phyloP scores from a whole-genome alignment of 768 basidiomycete species.

The Rhodotorula taiwanensis region DNA sequence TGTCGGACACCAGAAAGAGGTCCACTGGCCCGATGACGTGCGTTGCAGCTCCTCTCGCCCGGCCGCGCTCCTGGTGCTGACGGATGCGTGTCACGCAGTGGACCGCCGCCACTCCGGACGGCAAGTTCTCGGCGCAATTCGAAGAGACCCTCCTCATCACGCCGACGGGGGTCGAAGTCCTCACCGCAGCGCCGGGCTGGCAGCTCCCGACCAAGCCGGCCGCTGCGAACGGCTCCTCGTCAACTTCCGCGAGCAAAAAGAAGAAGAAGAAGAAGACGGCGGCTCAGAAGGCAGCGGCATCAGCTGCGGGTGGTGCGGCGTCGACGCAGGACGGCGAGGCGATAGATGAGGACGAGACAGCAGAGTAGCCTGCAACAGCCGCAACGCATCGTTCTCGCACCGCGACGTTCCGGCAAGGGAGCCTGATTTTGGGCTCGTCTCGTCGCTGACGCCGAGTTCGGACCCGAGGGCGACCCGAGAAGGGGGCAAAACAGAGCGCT shows the following conservation, averaged over 20 bases:
- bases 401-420: no score
- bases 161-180: conserved; percentile 38
- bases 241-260: conserved; percentile 2
- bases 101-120: conserved; percentile 75
- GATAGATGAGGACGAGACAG: background rate
- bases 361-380: no score
- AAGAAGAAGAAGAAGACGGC: conserved; percentile 4
- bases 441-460: no score
- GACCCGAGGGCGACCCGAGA: no score
- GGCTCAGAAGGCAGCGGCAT: background rate
- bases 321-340: conserved; percentile 29
- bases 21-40: conserved; percentile 41
- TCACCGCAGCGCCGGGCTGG: conserved; percentile 39
- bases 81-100: background rate
- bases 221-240: background rate
- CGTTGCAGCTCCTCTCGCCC: background rate
- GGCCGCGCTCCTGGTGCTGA: background rate
- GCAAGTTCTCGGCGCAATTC: conserved; percentile 87
- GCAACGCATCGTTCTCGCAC: no score
- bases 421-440: no score
- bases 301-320: conserved; percentile 65
- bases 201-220: conserved; percentile 17
- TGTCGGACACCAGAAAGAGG: conserved; percentile 27
- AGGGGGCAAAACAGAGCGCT: no score
- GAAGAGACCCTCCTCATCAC: conserved; percentile 77